These are phyloP conservation scores for Acacia pycnantha DNA, from an alignment of 331 rosid genomes.

Conservation along the genomic window DNA sequence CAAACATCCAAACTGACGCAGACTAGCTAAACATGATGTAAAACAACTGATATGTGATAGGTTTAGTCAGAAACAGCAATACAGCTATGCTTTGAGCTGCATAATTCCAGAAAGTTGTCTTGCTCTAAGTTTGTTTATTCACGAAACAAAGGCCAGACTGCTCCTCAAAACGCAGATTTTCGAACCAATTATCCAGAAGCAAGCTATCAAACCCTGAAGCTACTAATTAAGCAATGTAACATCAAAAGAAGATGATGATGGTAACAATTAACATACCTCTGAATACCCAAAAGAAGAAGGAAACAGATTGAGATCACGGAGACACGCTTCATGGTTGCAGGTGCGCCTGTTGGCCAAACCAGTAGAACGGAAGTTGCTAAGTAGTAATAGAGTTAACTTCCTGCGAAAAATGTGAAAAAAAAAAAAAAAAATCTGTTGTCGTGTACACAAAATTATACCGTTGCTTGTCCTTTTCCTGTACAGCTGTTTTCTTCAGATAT, in stretches of 20 bases:
- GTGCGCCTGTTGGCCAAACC: neutral
- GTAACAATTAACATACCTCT: conserved; percentile 26
- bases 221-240: neutral
- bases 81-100: neutral
- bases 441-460: neutral
- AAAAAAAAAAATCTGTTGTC: neutral
- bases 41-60: neutral
- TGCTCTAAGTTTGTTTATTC: no score
- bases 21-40: neutral
- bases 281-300: conserved; percentile 29
- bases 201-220: neutral
- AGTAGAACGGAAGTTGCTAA: neutral
- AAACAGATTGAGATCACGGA: conserved; percentile 18
- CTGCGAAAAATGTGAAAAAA: neutral
- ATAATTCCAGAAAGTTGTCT: neutral
- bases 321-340: conserved; percentile 27
- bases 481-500: neutral
- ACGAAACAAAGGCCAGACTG: neutral
- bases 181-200: neutral
- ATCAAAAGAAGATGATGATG: neutral
- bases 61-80: neutral
- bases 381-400: neutral
- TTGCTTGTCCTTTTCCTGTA: neutral
- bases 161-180: neutral
- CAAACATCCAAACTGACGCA: neutral